phyloP scores from a whole-genome alignment of 1,139 yeast species.

The Lodderomyces margitis region DNA sequence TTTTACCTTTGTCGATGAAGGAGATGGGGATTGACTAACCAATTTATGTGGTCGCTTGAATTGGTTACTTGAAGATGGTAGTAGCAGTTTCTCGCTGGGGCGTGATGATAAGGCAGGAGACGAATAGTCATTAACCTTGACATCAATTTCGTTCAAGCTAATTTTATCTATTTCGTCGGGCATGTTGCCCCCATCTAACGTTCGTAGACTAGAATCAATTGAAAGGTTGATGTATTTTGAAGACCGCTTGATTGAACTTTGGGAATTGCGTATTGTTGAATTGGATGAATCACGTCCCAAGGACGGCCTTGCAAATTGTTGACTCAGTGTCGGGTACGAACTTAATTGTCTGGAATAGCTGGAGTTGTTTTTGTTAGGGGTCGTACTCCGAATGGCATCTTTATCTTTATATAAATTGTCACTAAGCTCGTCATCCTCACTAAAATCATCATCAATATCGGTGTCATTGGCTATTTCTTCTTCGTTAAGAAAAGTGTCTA shows the following conservation, averaged over 20 bases:
- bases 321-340: neutral
- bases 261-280: slow-evolving; percentile 13
- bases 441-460: slow-evolving; percentile 16
- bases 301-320: slow-evolving; percentile 6
- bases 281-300: slow-evolving; percentile 11
- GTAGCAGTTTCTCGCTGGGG: slow-evolving; percentile 12
- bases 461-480: slow-evolving; percentile 15
- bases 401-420: neutral
- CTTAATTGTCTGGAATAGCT: slow-evolving; percentile 13
- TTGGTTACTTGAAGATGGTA: slow-evolving; percentile 25
- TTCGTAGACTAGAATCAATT: slow-evolving; percentile 28
- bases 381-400: neutral
- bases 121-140: slow-evolving; percentile 16
- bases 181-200: slow-evolving; percentile 11
- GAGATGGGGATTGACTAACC: slow-evolving; percentile 48
- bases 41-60: slow-evolving; percentile 49
- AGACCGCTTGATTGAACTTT: slow-evolving; percentile 41
- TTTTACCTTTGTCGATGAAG: slow-evolving; percentile 21
- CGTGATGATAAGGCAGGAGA: slow-evolving; percentile 9
- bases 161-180: slow-evolving; percentile 23
- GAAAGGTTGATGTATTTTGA: slow-evolving; percentile 48
- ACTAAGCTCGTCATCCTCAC: neutral
- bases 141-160: slow-evolving; percentile 30
- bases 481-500: slow-evolving; percentile 23
- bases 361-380: neutral